These are phyloP conservation scores for Hypoxylon sp. DNA, from an alignment of 2,329 filamentous ascomycete genomes.

Conservation along the genomic window DNA sequence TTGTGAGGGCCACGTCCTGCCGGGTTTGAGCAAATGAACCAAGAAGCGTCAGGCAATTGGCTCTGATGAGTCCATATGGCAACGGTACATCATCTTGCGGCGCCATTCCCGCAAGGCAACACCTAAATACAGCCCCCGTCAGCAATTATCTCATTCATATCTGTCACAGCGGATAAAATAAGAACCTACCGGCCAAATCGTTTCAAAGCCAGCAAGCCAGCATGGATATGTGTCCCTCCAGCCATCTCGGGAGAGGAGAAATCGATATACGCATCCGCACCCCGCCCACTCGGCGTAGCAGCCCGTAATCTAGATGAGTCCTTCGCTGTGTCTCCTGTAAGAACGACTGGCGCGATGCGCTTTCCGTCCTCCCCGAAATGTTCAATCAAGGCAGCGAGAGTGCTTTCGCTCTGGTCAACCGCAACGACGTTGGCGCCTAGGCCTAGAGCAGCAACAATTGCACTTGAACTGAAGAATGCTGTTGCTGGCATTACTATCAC, in stretches of 20 bases:
- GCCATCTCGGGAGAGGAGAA: conserved; percentile 1
- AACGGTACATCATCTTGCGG: neutral
- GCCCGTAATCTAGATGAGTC: neutral
- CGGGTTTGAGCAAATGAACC: neutral
- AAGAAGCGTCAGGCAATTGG: neutral
- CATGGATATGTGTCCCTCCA: conserved; percentile 5
- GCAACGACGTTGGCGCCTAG: neutral
- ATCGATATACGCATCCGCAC: conserved; percentile 5
- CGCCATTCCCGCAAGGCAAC: neutral
- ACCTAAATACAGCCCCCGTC: neutral
- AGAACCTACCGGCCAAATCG: neutral
- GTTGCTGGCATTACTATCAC: neutral
- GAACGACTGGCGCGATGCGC: neutral
- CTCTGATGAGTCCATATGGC: neutral
- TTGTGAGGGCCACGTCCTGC: neutral
- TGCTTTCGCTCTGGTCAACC: neutral
- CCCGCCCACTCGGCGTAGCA: neutral
- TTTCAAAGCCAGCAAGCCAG: neutral
- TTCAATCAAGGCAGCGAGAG: neutral
- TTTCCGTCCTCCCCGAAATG: conserved; percentile 2
- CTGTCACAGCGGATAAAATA: neutral
- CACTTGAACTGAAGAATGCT: neutral
- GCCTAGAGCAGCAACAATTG: neutral
- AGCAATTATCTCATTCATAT: neutral
- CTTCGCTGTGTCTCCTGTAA: neutral